A percentile compares a stretch with the other conserved stretches of the same genome.
These are phyloP conservation scores for Tilletiaria anomala DNA, from an alignment of 1,284 basidiomycete genomes.

Conservation along the genomic window DNA sequence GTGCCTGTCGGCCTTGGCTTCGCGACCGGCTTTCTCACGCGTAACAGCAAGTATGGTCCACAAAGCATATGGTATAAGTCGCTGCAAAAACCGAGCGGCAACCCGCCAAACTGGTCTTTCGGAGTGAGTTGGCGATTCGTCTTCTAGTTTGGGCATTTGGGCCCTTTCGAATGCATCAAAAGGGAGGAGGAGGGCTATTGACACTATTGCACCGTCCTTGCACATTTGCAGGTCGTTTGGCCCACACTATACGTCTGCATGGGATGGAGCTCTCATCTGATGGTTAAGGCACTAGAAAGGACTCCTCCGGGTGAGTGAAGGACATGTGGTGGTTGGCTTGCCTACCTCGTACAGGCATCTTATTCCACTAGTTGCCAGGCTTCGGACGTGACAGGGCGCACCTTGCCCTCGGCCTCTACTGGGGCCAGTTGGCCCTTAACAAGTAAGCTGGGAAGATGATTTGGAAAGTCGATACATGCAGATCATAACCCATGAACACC, in stretches of 20 bases:
- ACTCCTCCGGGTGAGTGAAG: conserved; percentile 18
- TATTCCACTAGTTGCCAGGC: not conserved
- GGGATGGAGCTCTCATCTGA: conserved; percentile 59
- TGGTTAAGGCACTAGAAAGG: conserved; percentile 27
- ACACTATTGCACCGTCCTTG: too few relatives aligned
- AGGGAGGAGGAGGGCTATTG: too few relatives aligned
- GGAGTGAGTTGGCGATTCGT: conserved; percentile 50
- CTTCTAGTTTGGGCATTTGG: too few relatives aligned
- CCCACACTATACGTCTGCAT: conserved; percentile 47
- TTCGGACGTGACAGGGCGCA: conserved; percentile 43
- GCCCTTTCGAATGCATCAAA: too few relatives aligned
- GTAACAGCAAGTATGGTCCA: conserved; percentile 6
- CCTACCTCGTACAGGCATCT: not conserved
- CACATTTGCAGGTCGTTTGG: too few relatives aligned
- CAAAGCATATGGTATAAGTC: conserved; percentile 16
- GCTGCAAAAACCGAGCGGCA: conserved; percentile 21
- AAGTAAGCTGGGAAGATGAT: conserved; percentile 6
- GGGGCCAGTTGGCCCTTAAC: conserved; percentile 56
- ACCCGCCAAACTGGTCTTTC: conserved; percentile 16
- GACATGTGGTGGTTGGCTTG: not conserved
- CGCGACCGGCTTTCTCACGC: conserved; percentile 9
- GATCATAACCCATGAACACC: not conserved
- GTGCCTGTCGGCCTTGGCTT: conserved; percentile 20
- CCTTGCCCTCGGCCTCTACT: conserved; percentile 54
- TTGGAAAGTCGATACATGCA: not conserved